phyloP scores from a whole-genome alignment of 192 early-diverging fungal species.

The Entomortierella parvispora region DNA sequence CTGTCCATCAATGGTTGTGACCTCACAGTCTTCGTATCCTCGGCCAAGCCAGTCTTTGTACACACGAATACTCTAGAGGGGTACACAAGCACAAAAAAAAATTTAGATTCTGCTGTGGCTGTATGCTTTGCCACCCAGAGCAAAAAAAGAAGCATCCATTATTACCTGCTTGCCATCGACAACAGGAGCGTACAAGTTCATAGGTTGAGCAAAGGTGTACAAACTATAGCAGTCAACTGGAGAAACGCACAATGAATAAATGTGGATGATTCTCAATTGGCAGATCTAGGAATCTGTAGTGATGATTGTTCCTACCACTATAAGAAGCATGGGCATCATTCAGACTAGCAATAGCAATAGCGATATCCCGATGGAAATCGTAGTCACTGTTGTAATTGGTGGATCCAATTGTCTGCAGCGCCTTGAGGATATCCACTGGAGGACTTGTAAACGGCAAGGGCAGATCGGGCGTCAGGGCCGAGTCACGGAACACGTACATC shows the following conservation, averaged over 20 bases:
- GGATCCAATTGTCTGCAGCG: constrained; percentile 5
- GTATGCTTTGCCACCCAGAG: too few species aligned
- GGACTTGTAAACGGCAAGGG: constrained; percentile 10
- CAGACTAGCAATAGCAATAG: background rate
- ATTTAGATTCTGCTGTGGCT: background rate
- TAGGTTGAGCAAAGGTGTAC: constrained; percentile 11
- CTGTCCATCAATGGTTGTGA: constrained; percentile 22
- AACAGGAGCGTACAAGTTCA: constrained; percentile 30
- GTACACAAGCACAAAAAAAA: background rate
- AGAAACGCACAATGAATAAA: too few species aligned
- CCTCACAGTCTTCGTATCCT: constrained; percentile 32
- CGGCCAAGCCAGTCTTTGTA: background rate
- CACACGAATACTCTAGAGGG: constrained; percentile 14
- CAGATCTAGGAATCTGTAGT: too few species aligned
- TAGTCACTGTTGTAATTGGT: constrained; percentile 12
- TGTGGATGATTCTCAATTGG: too few species aligned
- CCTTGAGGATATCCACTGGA: background rate
- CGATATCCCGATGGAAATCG: constrained; percentile 19
- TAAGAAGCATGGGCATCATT: constrained; percentile 27
- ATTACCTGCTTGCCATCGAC: constrained; percentile 20
- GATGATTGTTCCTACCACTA: constrained; percentile 1
- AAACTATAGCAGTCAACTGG: constrained; percentile 24
- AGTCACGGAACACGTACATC: constrained; percentile 21
- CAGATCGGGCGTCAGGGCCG: constrained; percentile 11
- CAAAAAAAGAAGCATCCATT: too few species aligned